These are phyloP conservation scores for Tolypocladium pustulatum DNA, from an alignment of 2,329 filamentous ascomycete genomes.

Conservation along the genomic window DNA sequence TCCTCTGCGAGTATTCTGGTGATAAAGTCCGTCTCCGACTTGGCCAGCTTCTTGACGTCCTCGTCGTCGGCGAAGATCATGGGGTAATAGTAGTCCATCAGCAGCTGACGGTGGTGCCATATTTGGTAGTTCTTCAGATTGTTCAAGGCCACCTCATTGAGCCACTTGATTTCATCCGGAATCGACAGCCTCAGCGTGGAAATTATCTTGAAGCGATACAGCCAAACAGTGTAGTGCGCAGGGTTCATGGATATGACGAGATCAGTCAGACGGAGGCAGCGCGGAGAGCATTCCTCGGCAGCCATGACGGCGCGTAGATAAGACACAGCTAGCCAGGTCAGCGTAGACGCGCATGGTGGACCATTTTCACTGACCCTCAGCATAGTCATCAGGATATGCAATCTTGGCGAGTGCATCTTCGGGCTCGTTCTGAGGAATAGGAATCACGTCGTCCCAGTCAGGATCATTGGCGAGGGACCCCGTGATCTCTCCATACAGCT, in stretches of 20 bases:
- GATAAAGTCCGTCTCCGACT: constrained; percentile 66
- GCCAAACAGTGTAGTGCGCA: constrained; percentile 97
- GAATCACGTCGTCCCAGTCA: constrained; percentile 73
- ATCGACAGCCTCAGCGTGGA: constrained; percentile 55
- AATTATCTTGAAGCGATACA: constrained; percentile 79
- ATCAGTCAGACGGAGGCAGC: constrained; percentile 72
- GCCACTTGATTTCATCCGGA: constrained; percentile 67
- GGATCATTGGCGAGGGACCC: constrained; percentile 49
- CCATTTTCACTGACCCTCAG: constrained; percentile 47
- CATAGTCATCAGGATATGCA: constrained; percentile 81
- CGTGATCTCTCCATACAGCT: constrained; percentile 40
- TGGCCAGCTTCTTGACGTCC: constrained; percentile 46
- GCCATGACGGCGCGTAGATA: constrained; percentile 95
- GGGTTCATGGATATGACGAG: constrained; percentile 89
- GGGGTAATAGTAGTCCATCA: constrained; percentile 47
- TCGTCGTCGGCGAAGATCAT: constrained; percentile 49
- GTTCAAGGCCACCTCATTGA: constrained; percentile 70
- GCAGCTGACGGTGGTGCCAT: constrained; percentile 67
- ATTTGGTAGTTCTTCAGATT: constrained; percentile 99
- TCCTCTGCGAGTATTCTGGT: constrained; percentile 72
- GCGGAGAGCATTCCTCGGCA: constrained; percentile 67
- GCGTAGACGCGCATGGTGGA: constrained; percentile 1
- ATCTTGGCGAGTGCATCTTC: constrained; percentile 82
- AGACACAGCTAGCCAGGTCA: constrained; percentile 54
- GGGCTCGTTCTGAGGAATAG: constrained; percentile 76